Base-by-base conservation (phyloP, 2,329 filamentous ascomycete species). In the Diaporthe vaccinii region DNA sequence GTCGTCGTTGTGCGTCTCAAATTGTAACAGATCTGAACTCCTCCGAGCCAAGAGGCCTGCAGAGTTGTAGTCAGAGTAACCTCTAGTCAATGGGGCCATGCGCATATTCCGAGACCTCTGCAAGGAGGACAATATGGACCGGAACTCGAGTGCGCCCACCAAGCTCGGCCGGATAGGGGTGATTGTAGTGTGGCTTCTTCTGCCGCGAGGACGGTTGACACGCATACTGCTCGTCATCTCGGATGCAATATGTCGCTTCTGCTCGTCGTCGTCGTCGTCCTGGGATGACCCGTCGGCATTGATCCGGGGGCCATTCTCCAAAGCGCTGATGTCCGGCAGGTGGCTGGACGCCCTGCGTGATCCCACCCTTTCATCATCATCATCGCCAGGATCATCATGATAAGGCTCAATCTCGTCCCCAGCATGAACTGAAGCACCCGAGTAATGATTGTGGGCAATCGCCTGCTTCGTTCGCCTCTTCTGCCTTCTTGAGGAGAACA, bases 221-320 rank as follows among this genome's bases (percentile, higher is more conserved):
- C 96, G 93, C 97, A 99, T 99, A 82, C 95, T 98, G 82, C 93
- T 97, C 53, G 93, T 93, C 81, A 99, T 91, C 83, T 98, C 96
- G 28, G 95, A 95, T 53, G 91, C 93, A 67, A 94, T 89, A 77
- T 93, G 91, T 71, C 89, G 87, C 62, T 92, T 91, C 65, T 91
- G 86, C 4, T 87, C 85, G 31, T 91, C 89, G 39, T 87, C 86
- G 46, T 81, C 83, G 46, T 82, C 80, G 2, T 79, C 70, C 20
- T 68, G 70, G 17, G 74, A 44, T 3, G 73, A 79, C 41, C 81
- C 83, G 4, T 86, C 86, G 28, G 89, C 81, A 76, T 90, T 87
- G 55, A 90, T 88, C 59, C 86, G 82, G 4, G 85, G 79, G 75
- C 65, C 57, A 59, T 69, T 1, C 34, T 80, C 78, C 17, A 80